Evolutionary conservation across 2,329 filamentous ascomycete genomes (phyloP).

Genomic region (Alternaria gansuensis): DNA sequence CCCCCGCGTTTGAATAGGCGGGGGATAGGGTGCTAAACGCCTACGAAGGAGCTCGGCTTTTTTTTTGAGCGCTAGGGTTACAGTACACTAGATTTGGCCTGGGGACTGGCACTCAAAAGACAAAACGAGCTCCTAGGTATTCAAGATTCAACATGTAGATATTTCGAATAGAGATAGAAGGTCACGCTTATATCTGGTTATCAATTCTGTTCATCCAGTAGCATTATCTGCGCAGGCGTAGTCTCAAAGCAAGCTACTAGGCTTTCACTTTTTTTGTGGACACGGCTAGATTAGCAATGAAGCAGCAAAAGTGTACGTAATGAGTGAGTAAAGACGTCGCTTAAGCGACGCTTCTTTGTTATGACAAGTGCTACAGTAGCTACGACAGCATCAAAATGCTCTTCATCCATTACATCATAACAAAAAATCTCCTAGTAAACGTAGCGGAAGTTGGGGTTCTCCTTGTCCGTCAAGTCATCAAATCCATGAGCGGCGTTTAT

Average conservation of each 20-base stretch:
- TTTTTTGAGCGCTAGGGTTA: no score
- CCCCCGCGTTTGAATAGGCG: neutral
- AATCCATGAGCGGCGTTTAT: slow-evolving; percentile 60
- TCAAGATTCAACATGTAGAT: no score
- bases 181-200: no score
- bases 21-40: neutral
- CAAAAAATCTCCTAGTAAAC: slow-evolving; percentile 47
- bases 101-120: no score
- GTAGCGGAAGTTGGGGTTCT: slow-evolving; percentile 69
- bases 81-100: no score
- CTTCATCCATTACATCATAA: slow-evolving; percentile 1
- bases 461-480: slow-evolving; percentile 69
- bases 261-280: no score
- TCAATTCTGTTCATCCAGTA: no score
- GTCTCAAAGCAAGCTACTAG: no score
- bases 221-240: no score
- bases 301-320: neutral
- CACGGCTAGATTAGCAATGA: no score
- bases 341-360: neutral
- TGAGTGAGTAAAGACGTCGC: neutral
- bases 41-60: neutral
- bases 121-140: no score
- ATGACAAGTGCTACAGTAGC: neutral
- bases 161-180: no score
- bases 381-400: neutral